Evolutionary conservation across 345 rosid species (phyloP).

Genomic region (Bruguiera sexangula): DNA sequence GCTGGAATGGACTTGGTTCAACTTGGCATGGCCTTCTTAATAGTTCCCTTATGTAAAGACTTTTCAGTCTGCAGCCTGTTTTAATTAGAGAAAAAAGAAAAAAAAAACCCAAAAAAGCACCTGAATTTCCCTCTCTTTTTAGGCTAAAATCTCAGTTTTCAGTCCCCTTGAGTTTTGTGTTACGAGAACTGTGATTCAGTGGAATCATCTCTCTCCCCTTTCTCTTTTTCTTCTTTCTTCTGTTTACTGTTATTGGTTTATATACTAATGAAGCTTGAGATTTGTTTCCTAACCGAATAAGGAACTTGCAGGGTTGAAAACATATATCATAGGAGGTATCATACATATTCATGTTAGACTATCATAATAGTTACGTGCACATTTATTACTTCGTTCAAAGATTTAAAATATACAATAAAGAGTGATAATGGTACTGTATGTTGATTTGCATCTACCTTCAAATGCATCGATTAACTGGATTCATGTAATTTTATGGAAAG

Average conservation of each 20-base stretch:
- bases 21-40: constrained; percentile 28
- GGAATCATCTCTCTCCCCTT: constrained; percentile 15
- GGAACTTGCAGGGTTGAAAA: constrained; percentile 19
- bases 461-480: no score
- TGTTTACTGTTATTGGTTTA: constrained; percentile 18
- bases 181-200: constrained; percentile 19
- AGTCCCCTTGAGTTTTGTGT: constrained; percentile 16
- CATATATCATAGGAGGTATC: not conserved
- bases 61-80: not conserved
- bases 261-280: constrained; percentile 19
- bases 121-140: constrained; percentile 9
- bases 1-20: constrained; percentile 23
- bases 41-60: constrained; percentile 18
- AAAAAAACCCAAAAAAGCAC: constrained; percentile 6
- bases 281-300: constrained; percentile 33
- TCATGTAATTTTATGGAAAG: not conserved
- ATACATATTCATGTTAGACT: no score
- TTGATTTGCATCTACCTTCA: no score
- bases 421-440: no score
- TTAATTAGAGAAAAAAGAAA: no score
- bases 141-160: constrained; percentile 23
- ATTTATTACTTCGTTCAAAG: no score
- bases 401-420: no score
- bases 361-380: no score
- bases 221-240: not conserved